Conservation (phyloP, 2,329 filamentous ascomycete species). For the Ceratocystis variospora region DNA sequence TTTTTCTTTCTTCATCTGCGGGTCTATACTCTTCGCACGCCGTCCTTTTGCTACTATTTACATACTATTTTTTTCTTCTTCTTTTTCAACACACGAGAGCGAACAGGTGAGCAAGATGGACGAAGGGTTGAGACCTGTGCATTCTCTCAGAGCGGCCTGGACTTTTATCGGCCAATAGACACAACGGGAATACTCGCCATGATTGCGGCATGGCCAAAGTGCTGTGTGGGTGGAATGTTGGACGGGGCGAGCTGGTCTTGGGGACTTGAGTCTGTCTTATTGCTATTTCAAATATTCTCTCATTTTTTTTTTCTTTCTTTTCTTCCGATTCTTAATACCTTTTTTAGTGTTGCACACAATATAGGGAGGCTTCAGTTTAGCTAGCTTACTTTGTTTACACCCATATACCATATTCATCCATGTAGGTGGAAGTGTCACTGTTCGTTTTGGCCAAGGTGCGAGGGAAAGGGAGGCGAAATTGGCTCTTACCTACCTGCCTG, state of each 20-base stretch:
- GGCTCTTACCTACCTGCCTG: too few relatives aligned
- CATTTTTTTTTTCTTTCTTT: neutral
- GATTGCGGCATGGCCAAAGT: neutral
- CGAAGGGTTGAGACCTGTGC: neutral
- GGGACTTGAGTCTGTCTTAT: neutral
- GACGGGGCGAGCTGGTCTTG: neutral
- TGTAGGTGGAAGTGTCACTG: too few relatives aligned
- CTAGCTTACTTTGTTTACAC: neutral
- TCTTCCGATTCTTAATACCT: neutral
- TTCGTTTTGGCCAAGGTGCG: too few relatives aligned
- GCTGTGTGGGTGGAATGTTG: neutral
- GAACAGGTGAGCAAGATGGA: neutral
- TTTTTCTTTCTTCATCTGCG: neutral
- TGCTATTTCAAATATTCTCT: neutral
- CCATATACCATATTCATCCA: neutral
- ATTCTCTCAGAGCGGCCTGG: neutral
- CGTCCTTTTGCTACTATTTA: neutral
- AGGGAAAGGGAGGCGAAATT: too few relatives aligned
- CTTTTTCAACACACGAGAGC: neutral
- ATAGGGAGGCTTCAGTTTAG: too few relatives aligned
- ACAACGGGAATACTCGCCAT: too few relatives aligned
- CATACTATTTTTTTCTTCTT: slow-evolving; percentile 3
- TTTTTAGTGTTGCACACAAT: neutral
- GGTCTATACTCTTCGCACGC: neutral
- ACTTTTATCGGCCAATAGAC: neutral